Base-by-base conservation (phyloP, 2,329 filamentous ascomycete species). In the Colletotrichum noveboracense region DNA sequence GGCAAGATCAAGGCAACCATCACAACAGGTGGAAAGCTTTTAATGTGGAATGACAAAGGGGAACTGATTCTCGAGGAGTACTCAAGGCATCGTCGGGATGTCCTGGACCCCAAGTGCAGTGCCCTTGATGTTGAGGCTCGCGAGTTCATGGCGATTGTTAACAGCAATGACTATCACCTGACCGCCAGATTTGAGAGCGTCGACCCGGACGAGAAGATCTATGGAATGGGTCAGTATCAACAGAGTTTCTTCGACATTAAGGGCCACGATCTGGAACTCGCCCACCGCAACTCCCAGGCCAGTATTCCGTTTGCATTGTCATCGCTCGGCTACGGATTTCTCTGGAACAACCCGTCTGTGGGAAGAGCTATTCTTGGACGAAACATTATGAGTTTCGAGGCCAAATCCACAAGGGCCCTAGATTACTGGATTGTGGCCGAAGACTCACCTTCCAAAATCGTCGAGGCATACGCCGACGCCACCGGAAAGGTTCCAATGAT, bases 181-280 rank as follows among this genome's bases (percentile, higher is more conserved):
- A 92, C 90, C 2, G 84, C 88, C 71, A 85, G 91, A 1, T 87
- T 93, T 58, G 91, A 93, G 79, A 89, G 88, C 6, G 79, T 90
- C 77, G 79, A 88, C 70, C 81, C 83, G 0, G 84, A 88, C 32
- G 91, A 93, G 81, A 90, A 88, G 79, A 88, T 93, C 14, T 93
- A 87, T 78, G 91, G 91, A 16, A 93, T 93, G 91, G 91, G 91
- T 0, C 91, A 93, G 81, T 93, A 93, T 77, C 91, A 93, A 80
- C 91, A 93, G 78, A 88, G 89, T 0, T 86, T 86, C 64, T 83
- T 93, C 21, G 87, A 93, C 79, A 85, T 93, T 64, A 93, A 92
- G 78, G 91, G 91, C 0, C 80, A 85, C 0, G 91, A 93, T 75
- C 81, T 93, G 2, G 91, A 93, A 79, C 86, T 93, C 12, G 91